Conservation (phyloP, 2,329 filamentous ascomycete species). For the Ophiostoma himal-ulmi region DNA sequence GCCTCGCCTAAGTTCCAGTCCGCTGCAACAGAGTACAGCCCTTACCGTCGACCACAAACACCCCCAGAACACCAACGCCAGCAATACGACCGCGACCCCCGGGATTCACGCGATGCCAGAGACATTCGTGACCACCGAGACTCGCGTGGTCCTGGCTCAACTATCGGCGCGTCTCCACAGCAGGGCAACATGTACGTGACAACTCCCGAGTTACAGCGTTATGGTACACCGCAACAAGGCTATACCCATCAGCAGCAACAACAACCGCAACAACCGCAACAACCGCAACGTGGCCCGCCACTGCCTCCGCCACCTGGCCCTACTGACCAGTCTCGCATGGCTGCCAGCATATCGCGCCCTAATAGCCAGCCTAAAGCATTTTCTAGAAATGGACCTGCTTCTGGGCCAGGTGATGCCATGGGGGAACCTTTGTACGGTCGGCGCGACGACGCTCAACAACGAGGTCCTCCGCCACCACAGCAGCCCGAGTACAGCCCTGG, state of each 20-base stretch:
- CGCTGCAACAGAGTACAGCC: constrained; percentile 52
- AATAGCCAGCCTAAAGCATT: constrained; percentile 48
- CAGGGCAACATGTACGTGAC: constrained; percentile 42
- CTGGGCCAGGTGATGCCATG: constrained; percentile 8
- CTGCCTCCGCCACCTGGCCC: constrained; percentile 44
- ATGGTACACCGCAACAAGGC: constrained; percentile 50
- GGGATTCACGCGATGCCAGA: constrained; percentile 22
- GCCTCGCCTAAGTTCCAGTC: constrained; percentile 53
- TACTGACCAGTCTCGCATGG: constrained; percentile 36
- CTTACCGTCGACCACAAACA: constrained; percentile 63
- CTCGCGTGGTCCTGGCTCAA: constrained; percentile 43
- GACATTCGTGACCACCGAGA: constrained; percentile 42
- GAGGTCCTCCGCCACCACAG: constrained; percentile 30
- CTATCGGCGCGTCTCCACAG: constrained; percentile 29
- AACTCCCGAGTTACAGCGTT: constrained; percentile 52
- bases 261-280: constrained; percentile 39
- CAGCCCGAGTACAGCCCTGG: constrained; percentile 50
- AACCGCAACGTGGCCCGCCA: constrained; percentile 44
- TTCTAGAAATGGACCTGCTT: constrained; percentile 37
- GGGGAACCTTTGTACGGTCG: constrained; percentile 39
- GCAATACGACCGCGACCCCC: constrained; percentile 41
- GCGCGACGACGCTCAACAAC: constrained; percentile 41
- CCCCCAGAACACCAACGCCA: constrained; percentile 58
- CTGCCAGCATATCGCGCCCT: constrained; percentile 39
- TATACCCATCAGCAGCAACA: constrained; percentile 41